Base-by-base conservation (phyloP, 2,329 filamentous ascomycete genomes). In the Apiospora malaysiana region DNA sequence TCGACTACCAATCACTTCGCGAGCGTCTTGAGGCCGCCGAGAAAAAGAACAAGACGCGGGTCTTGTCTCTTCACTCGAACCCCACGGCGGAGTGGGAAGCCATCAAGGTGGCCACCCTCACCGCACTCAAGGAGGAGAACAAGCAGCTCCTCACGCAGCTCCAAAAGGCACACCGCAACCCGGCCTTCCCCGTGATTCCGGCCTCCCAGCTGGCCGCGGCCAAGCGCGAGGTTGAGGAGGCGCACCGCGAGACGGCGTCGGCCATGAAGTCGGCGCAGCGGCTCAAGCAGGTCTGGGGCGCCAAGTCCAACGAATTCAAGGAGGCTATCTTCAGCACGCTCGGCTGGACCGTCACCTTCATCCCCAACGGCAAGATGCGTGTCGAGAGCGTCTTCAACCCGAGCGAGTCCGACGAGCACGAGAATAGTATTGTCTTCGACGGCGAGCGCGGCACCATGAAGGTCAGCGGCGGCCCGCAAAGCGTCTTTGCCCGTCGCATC, bases 381-480 rank as follows among this genome's bases (percentile, higher is more conserved):
- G 94, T 98, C 27, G 97, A 95, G 70, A 92, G 89, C 72, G 92
- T 95, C 74, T 97, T 95, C 79, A 93, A 93, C 79, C 92, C 94
- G 0, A 91, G 89, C 2, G 81, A 72, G 83, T 89, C 80, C 79
- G 90, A 93, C 70, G 91, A 93, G 78, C 90, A 94, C 79, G 90
- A 92, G 80, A 91, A 92, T 75, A 90, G 88, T 71, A 91, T 92
- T 72, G 90, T 97, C 0, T 98, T 98, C 80, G 94, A 97, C 81
- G 94, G 94, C 68, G 94, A 98, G 83, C 91, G 93, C 71, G 96
- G 95, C 9, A 98, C 95, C 0, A 99, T 99, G 96, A 99, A 99
- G 86, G 93, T 99, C 71, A 93, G 92, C 45, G 96, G 96, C 1
- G 96, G 96, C 0, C 93, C 94, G 1, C 89, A 93, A 78, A 97